Conservation (phyloP, 768 basidiomycete genomes). For the Kwoniella bestiolae region DNA sequence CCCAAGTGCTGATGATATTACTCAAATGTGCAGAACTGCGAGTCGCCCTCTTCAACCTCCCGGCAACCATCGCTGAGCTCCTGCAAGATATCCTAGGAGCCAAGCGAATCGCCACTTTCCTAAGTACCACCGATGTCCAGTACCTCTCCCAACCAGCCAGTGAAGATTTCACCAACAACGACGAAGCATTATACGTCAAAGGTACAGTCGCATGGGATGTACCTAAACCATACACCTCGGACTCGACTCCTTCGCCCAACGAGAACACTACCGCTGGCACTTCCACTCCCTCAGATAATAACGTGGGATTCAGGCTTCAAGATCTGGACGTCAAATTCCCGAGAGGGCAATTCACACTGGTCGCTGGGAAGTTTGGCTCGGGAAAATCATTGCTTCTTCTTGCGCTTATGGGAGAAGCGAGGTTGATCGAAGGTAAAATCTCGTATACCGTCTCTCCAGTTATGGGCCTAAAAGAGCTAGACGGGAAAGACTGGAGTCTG, state of each 20-base stretch:
- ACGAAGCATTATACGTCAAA: slow-evolving; percentile 23
- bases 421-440: slow-evolving; percentile 41
- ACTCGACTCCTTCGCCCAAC: not conserved
- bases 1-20: too few relatives aligned
- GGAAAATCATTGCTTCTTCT: slow-evolving; percentile 52
- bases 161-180: not conserved
- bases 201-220: slow-evolving; percentile 34
- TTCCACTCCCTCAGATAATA: not conserved
- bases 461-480: slow-evolving; percentile 14
- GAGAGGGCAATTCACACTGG: slow-evolving; percentile 38
- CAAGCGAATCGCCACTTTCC: slow-evolving; percentile 37
- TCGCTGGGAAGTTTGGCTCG: slow-evolving; percentile 49
- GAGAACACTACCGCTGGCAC: not conserved
- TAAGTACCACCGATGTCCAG: slow-evolving; percentile 37
- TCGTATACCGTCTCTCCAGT: slow-evolving; percentile 35
- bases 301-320: slow-evolving; percentile 33
- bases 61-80: slow-evolving; percentile 23
- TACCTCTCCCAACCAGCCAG: slow-evolving; percentile 24
- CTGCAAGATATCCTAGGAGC: slow-evolving; percentile 38
- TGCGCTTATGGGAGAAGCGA: slow-evolving; percentile 47
- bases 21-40: too few relatives aligned
- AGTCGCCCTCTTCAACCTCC: slow-evolving; percentile 27
- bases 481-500: slow-evolving; percentile 21
- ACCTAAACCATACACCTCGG: not conserved
- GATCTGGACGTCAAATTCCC: slow-evolving; percentile 48